phyloP scores from a whole-genome alignment of 208 protist species.

The Leishmania tropica region DNA sequence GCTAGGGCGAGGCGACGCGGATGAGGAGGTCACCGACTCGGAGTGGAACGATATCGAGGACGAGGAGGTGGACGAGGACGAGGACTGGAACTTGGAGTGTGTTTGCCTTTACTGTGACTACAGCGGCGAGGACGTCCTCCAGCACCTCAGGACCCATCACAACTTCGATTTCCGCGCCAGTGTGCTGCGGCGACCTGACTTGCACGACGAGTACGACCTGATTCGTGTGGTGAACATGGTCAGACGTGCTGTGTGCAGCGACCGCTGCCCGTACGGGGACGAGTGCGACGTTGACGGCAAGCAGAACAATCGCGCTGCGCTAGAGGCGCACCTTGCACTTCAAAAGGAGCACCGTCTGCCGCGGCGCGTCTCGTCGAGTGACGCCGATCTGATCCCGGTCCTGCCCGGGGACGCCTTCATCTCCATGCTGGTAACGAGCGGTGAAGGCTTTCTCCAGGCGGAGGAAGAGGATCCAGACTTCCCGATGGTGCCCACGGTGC shows the following conservation, averaged over 20 bases:
- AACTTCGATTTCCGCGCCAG: slow-evolving; percentile 53
- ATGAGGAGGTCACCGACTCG: slow-evolving; percentile 23
- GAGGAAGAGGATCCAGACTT: slow-evolving; percentile 70
- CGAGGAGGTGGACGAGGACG: slow-evolving; percentile 51
- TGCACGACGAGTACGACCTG: slow-evolving; percentile 75
- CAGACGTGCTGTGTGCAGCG: slow-evolving; percentile 43
- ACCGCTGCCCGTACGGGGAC: slow-evolving; percentile 30
- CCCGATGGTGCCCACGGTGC: slow-evolving; percentile 78
- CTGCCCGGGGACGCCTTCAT: slow-evolving; percentile 74
- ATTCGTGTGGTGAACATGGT: slow-evolving; percentile 81
- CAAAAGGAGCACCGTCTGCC: slow-evolving; percentile 59
- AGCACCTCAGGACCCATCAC: slow-evolving; percentile 60
- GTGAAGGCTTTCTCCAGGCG: slow-evolving; percentile 42
- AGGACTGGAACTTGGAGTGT: slow-evolving; percentile 55
- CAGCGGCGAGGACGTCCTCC: slow-evolving; percentile 39
- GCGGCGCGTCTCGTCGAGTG: slow-evolving; percentile 31
- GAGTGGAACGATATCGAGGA: slow-evolving; percentile 37
- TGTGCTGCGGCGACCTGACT: slow-evolving; percentile 40
- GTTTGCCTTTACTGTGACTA: slow-evolving; percentile 72
- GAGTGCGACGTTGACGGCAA: slow-evolving; percentile 25
- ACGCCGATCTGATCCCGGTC: slow-evolving; percentile 60
- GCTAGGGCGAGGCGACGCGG: slow-evolving; percentile 12
- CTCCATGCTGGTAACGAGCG: slow-evolving; percentile 63
- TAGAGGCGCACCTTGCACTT: slow-evolving; percentile 49
- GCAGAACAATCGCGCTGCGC: slow-evolving; percentile 31